phyloP scores from a whole-genome alignment of 345 rosid genomes.

The Anastatica hierochuntica region DNA sequence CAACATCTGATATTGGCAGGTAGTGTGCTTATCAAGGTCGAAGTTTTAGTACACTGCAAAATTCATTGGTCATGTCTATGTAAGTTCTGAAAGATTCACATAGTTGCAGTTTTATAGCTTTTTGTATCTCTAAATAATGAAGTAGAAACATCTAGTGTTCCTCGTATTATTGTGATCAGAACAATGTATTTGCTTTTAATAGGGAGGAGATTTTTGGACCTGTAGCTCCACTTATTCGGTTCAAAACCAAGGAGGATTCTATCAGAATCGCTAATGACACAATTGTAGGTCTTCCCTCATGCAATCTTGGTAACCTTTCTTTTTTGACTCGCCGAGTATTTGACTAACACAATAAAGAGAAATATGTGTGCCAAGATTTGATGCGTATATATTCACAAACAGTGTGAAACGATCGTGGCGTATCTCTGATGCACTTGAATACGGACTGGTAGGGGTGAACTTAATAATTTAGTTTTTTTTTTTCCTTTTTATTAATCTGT shows the following conservation, averaged over 20 bases:
- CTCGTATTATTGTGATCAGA: neutral
- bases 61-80: conserved; percentile 80
- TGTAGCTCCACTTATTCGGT: conserved; percentile 74
- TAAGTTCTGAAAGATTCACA: conserved; percentile 23
- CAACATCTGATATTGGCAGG: too few relatives aligned
- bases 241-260: conserved; percentile 89
- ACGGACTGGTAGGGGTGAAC: conserved; percentile 80
- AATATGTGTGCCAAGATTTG: conserved; percentile 48
- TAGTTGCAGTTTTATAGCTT: neutral
- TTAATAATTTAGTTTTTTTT: too few relatives aligned
- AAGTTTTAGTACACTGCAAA: too few relatives aligned
- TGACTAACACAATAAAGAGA: neutral
- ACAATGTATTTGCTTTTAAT: too few relatives aligned
- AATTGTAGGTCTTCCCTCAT: conserved; percentile 46
- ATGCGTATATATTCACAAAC: conserved; percentile 86
- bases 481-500: too few relatives aligned
- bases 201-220: conserved; percentile 99
- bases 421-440: conserved; percentile 88
- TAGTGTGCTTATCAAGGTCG: too few relatives aligned
- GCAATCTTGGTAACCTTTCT: neutral
- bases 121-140: neutral
- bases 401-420: conserved; percentile 84
- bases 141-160: conserved; percentile 1
- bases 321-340: neutral
- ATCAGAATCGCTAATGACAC: conserved; percentile 74